Conservation (phyloP, 2,329 filamentous ascomycete genomes). For the Cyanodermella asteris region DNA sequence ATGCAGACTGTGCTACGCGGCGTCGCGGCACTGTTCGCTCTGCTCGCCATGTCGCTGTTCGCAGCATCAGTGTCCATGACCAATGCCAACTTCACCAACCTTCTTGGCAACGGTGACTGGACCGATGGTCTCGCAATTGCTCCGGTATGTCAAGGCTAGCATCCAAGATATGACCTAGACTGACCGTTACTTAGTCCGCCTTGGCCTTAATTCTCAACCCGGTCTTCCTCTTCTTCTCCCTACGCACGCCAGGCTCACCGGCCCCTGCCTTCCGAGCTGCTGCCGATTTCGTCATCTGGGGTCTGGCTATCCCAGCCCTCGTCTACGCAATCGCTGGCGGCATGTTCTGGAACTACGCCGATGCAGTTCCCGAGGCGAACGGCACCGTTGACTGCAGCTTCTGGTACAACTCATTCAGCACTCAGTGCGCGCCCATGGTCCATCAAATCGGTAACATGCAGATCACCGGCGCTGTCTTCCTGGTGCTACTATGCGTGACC, state of each 20-base stretch:
- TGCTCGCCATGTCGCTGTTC: slow-evolving; percentile 1
- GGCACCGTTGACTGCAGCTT: not conserved
- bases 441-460: not conserved
- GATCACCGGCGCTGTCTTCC: not conserved
- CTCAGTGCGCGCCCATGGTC: not conserved
- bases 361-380: not conserved
- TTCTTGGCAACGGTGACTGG: not conserved
- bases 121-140: slow-evolving; percentile 1
- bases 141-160: not conserved
- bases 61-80: not conserved
- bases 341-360: not conserved
- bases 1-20: no score
- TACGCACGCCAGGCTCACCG: not conserved
- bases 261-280: not conserved
- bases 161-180: not conserved
- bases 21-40: slow-evolving; percentile 1
- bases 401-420: not conserved
- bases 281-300: slow-evolving; percentile 1
- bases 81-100: slow-evolving; percentile 1
- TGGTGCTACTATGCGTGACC: no score
- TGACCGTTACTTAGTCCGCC: not conserved
- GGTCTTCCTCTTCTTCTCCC: not conserved
- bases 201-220: not conserved
- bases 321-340: not conserved
- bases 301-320: not conserved